A percentile compares a stretch with the other conserved stretches of the same genome.
These are phyloP conservation scores for Colletotrichum sp. DNA, from an alignment of 2,329 filamentous ascomycete genomes.

Conservation along the genomic window DNA sequence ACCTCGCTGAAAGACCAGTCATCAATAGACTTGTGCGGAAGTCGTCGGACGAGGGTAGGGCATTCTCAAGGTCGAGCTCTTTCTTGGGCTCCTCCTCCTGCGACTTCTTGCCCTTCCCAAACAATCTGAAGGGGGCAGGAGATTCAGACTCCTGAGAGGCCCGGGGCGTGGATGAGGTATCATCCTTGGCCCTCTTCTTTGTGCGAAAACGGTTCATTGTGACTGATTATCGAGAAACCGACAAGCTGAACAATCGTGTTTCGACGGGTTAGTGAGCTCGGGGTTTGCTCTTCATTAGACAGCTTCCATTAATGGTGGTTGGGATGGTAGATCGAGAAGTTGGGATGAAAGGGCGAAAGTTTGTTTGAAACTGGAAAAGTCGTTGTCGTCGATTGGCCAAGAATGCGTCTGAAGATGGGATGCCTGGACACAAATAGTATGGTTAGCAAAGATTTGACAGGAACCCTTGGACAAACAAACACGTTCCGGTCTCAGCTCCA, in stretches of 20 bases:
- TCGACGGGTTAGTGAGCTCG: conserved; percentile 5
- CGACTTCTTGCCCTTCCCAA: conserved; percentile 60
- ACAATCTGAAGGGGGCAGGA: conserved; percentile 57
- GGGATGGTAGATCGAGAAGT: not conserved
- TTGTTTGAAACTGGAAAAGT: conserved; percentile 3
- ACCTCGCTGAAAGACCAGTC: conserved; percentile 91
- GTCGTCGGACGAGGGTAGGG: conserved; percentile 82
- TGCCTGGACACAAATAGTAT: conserved; percentile 1
- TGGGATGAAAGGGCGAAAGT: not conserved
- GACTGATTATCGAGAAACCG: not conserved
- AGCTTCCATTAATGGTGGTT: conserved; percentile 10
- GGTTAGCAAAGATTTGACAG: conserved; percentile 14
- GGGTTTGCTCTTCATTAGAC: conserved; percentile 10
- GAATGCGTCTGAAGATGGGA: conserved; percentile 8
- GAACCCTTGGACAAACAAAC: not conserved
- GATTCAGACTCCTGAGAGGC: conserved; percentile 62
- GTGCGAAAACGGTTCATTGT: conserved; percentile 80
- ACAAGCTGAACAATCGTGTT: not conserved
- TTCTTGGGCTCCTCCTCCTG: conserved; percentile 63
- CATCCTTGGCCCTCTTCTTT: conserved; percentile 73
- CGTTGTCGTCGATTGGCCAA: not conserved
- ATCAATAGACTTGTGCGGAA: conserved; percentile 96
- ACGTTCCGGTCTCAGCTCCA: conserved; percentile 11
- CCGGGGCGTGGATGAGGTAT: conserved; percentile 41
- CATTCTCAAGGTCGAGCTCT: conserved; percentile 75